Evolutionary conservation across 345 rosid genomes (phyloP), one percentile per base, ranked within the genome.

Genomic region (Crucihimalaya himalaica): DNA sequence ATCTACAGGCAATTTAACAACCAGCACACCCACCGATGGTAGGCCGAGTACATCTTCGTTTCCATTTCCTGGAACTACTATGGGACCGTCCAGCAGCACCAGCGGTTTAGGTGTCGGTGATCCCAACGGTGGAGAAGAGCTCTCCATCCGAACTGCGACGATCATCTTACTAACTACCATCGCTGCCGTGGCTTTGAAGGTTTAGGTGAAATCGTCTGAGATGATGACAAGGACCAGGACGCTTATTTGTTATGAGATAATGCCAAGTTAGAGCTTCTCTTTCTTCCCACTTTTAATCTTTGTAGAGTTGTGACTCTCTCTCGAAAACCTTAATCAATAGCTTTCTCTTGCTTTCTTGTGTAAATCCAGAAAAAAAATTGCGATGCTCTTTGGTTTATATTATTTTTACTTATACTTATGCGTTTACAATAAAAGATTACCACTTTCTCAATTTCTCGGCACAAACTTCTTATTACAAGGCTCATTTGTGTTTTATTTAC

Each of bases 81-180:
- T 78, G 70, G 81, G 81, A 47, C 81, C 81, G 11, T 60, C 81
- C 8, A 27, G 71, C 43, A 78, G 72, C 72, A 61, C 31, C 8
- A 78, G 62, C 32, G 72, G 73, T 31, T 60, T 70, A 8, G 34
- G 34, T 51, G 31, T 5, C 1, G 54, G 64, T 60, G 81, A 78
- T 53, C 78, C 68, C 2, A 73, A 29, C 60, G n/a, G 42, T 29
- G 81, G 77, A 58, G 71, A 69, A 18, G 43, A 63, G 46, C 80
- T 62, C 52, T 63, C 35, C 13, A 20, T 63, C 80, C 71, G 59
- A 63, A 27, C 47, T 27, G 35, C 43, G 23, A 35, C 52, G 8
- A 29, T 63, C 53, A 23, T 69, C 16, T 19, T 75, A 16, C 73
- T 75, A 16, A 60, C 47, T 31, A 52, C 55, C 21, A 47, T 75